Conservation (phyloP, 2,329 filamentous ascomycete genomes). For the Curvularia eragrostidis region DNA sequence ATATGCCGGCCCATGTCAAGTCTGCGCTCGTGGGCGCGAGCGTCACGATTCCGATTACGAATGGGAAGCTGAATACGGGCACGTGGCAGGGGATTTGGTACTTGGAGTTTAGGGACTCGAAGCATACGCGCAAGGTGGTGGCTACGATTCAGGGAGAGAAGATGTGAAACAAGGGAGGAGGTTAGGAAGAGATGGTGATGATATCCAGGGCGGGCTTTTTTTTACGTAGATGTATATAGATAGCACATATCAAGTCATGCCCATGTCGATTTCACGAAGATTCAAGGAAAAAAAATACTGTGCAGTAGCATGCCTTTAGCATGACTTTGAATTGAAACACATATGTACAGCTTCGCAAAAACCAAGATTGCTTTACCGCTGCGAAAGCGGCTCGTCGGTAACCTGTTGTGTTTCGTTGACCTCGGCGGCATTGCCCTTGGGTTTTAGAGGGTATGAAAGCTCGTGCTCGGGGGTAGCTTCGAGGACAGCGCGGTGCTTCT, state of each 20-base stretch:
- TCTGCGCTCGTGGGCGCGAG: slow-evolving; percentile 86
- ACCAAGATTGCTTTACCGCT: slow-evolving; percentile 56
- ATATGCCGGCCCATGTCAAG: slow-evolving; percentile 98
- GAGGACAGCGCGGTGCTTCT: slow-evolving; percentile 84
- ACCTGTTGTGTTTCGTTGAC: slow-evolving; percentile 65
- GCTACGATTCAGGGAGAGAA: slow-evolving; percentile 94
- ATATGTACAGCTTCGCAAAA: slow-evolving; percentile 35
- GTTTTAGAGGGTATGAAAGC: slow-evolving; percentile 80
- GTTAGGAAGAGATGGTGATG: neutral
- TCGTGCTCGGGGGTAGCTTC: slow-evolving; percentile 78
- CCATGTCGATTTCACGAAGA: neutral
- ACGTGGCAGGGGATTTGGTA: slow-evolving; percentile 95
- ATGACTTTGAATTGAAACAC: slow-evolving; percentile 22
- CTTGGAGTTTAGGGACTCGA: slow-evolving; percentile 80
- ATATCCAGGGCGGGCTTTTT: neutral
- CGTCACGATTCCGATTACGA: slow-evolving; percentile 86
- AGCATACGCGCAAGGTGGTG: slow-evolving; percentile 81
- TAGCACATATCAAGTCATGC: neutral
- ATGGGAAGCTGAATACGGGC: slow-evolving; percentile 75
- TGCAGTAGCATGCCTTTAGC: neutral
- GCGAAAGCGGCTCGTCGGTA: slow-evolving; percentile 64
- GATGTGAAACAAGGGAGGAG: slow-evolving; percentile 40
- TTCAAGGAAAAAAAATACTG: neutral
- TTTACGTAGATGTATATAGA: neutral
- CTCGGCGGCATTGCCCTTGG: slow-evolving; percentile 65